These are phyloP conservation scores for Phytophthora sp. DNA, from an alignment of 352 stramenopile species.

Conservation along the genomic window DNA sequence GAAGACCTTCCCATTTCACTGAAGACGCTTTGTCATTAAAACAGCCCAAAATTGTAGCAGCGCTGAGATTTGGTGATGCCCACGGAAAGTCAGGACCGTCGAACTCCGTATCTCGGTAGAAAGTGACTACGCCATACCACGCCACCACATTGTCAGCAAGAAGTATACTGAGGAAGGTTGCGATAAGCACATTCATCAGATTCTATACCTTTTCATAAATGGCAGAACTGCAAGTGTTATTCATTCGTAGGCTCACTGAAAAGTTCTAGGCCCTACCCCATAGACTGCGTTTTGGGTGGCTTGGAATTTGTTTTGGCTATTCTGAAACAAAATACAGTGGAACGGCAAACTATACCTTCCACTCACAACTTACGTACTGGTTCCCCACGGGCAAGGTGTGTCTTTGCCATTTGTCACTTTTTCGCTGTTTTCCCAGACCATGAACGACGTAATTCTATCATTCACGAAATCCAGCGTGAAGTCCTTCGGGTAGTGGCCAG, in stretches of 20 bases:
- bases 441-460: constrained; percentile 29
- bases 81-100: background rate
- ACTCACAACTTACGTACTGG: background rate
- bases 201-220: background rate
- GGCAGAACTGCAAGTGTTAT: background rate
- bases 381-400: constrained; percentile 17
- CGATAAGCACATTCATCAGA: background rate
- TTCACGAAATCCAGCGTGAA: constrained; percentile 27
- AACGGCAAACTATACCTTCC: background rate
- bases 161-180: background rate
- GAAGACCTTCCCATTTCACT: background rate
- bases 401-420: constrained; percentile 21
- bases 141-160: background rate
- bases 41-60: background rate
- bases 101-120: constrained; percentile 14
- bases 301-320: too few relatives aligned
- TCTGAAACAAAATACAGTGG: background rate
- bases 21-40: background rate
- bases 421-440: constrained; percentile 25
- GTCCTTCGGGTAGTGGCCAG: constrained; percentile 27
- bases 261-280: too few relatives aligned
- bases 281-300: too few relatives aligned
- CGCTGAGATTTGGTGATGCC: background rate
- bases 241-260: too few relatives aligned
- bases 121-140: constrained; percentile 16